These are phyloP conservation scores for Yamadazyma insecticola DNA, from an alignment of 805 yeast genomes.

Conservation along the genomic window DNA sequence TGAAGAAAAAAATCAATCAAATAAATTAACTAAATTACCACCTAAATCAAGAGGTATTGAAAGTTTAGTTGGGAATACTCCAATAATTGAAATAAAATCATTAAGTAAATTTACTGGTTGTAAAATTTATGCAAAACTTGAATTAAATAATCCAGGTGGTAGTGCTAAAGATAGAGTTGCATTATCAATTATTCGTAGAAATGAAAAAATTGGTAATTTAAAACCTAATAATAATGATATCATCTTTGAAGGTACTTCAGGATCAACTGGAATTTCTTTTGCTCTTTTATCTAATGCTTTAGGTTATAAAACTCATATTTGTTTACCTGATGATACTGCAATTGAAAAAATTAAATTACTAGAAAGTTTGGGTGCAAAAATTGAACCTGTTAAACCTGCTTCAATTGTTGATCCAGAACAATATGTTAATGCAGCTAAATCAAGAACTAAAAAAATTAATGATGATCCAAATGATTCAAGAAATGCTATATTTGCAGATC, in stretches of 20 bases:
- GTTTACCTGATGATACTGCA: constrained; percentile 91
- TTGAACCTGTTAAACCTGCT: constrained; percentile 89
- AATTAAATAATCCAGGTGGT: constrained; percentile 86
- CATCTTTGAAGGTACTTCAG: constrained; percentile 93
- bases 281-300: constrained; percentile 85
- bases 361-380: constrained; percentile 70
- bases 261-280: constrained; percentile 93
- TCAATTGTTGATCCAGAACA: constrained; percentile 91
- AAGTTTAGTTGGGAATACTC: constrained; percentile 87
- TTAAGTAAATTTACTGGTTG: constrained; percentile 72
- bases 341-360: constrained; percentile 73
- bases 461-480: constrained; percentile 30
- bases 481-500: constrained; percentile 86
- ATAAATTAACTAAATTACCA: constrained; percentile 9
- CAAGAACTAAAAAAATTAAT: constrained; percentile 53
- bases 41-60: constrained; percentile 53
- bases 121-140: constrained; percentile 82
- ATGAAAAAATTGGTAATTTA: constrained; percentile 56
- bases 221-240: constrained; percentile 60
- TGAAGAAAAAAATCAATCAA: too few relatives aligned
- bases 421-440: constrained; percentile 83
- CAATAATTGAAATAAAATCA: constrained; percentile 68
- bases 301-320: constrained; percentile 91
- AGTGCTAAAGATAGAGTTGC: constrained; percentile 96
- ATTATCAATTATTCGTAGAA: constrained; percentile 67